Conservation (phyloP, 495 filamentous ascomycete species). For the Viridothelium virens region DNA sequence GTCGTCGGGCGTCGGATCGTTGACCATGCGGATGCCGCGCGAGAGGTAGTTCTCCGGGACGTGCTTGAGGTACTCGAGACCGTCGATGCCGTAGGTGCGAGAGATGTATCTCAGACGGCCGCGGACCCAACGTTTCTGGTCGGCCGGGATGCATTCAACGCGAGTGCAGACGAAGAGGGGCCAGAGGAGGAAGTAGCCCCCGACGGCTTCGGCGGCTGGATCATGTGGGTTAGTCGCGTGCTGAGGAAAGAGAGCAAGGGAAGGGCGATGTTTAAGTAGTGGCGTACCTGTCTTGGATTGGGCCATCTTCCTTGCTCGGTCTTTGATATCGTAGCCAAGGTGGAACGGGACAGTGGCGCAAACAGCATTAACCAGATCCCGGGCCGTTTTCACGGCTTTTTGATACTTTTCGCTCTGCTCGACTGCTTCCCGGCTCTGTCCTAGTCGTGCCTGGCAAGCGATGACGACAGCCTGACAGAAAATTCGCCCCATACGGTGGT, state of each 20-base stretch:
- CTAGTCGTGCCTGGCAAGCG: conserved; percentile 21
- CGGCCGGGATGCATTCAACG: conserved; percentile 20
- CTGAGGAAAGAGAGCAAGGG: not conserved
- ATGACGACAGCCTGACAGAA: conserved; percentile 30
- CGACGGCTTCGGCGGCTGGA: conserved; percentile 14
- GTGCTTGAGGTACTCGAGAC: not conserved
- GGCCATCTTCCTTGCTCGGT: conserved; percentile 19
- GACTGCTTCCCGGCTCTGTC: not conserved
- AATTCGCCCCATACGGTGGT: conserved; percentile 31
- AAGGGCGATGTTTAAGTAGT: not conserved
- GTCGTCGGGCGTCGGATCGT: not conserved
- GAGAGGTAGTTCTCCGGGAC: not conserved
- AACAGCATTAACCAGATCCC: conserved; percentile 30
- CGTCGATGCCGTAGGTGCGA: conserved; percentile 25
- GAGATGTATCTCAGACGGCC: conserved; percentile 27
- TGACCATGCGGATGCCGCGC: not conserved
- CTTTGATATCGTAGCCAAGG: conserved; percentile 25
- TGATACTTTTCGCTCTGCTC: not conserved
- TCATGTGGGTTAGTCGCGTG: not conserved
- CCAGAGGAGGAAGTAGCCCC: conserved; percentile 32
- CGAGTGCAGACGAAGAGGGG: conserved; percentile 29
- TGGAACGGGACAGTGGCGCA: conserved; percentile 31
- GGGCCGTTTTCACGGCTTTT: conserved; percentile 20
- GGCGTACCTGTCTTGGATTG: conserved; percentile 26
- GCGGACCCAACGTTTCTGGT: conserved; percentile 27